Conservation (phyloP, 2,329 filamentous ascomycete species). For the Fusarium pseudonygamai region DNA sequence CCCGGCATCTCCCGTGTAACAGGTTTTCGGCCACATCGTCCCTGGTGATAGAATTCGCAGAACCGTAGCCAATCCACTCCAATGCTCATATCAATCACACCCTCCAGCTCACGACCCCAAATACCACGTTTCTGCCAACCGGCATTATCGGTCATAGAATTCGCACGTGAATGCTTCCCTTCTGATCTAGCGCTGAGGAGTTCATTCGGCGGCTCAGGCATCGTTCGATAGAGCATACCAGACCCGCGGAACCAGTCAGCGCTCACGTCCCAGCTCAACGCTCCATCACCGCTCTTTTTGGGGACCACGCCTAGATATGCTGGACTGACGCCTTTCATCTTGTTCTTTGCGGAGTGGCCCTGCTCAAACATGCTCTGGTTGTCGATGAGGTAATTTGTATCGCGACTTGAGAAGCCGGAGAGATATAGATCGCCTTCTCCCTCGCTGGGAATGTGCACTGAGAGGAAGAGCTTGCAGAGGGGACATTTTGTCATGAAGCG, state of each 20-base stretch:
- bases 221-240: constrained; percentile 48
- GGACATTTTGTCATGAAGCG: constrained; percentile 48
- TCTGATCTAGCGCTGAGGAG: constrained; percentile 36
- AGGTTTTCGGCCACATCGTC: constrained; percentile 45
- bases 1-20: constrained; percentile 41
- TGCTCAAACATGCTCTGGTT: constrained; percentile 45
- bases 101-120: constrained; percentile 48
- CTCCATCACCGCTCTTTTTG: constrained; percentile 43
- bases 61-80: constrained; percentile 48
- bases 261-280: constrained; percentile 45
- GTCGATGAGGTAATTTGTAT: constrained; percentile 49
- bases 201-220: constrained; percentile 42
- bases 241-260: constrained; percentile 47
- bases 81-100: constrained; percentile 43
- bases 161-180: constrained; percentile 32
- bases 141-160: constrained; percentile 29
- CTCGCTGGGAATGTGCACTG: constrained; percentile 46
- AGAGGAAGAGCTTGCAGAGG: constrained; percentile 48
- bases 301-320: constrained; percentile 48
- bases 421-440: constrained; percentile 45
- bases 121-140: constrained; percentile 47
- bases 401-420: constrained; percentile 48
- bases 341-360: constrained; percentile 43
- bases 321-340: constrained; percentile 43
- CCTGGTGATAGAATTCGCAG: constrained; percentile 47